These are phyloP conservation scores for Elsinoe arachidis DNA, from an alignment of 2,329 filamentous ascomycete genomes.

Conservation along the genomic window DNA sequence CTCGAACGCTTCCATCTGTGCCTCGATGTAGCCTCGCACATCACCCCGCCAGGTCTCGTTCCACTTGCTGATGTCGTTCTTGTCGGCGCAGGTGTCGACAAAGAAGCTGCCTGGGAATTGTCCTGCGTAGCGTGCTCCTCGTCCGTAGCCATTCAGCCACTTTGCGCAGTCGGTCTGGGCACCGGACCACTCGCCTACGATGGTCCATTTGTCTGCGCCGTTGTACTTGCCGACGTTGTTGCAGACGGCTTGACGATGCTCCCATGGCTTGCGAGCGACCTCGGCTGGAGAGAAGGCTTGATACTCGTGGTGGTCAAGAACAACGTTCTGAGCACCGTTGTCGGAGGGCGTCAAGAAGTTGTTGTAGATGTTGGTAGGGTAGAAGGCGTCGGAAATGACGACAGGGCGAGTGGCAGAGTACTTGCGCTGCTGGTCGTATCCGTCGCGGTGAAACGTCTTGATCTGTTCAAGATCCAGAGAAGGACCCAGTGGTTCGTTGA, in stretches of 20 bases:
- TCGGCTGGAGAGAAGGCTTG: constrained; percentile 50
- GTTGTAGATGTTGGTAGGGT: constrained; percentile 49
- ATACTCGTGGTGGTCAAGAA: constrained; percentile 62
- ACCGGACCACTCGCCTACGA: constrained; percentile 61
- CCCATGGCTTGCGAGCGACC: constrained; percentile 40
- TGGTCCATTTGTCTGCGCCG: constrained; percentile 54
- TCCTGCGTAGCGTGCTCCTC: constrained; percentile 54
- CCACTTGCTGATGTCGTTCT: constrained; percentile 43
- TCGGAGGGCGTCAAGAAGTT: constrained; percentile 47
- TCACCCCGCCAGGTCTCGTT: constrained; percentile 37
- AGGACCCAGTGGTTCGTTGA: constrained; percentile 49
- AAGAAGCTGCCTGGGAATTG: constrained; percentile 39
- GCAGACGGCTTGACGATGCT: constrained; percentile 51
- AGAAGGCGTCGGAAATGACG: constrained; percentile 53
- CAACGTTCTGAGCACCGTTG: constrained; percentile 43
- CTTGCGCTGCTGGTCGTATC: constrained; percentile 36
- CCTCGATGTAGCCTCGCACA: constrained; percentile 45
- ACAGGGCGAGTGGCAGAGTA: constrained; percentile 33
- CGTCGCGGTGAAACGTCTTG: constrained; percentile 48
- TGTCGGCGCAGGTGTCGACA: constrained; percentile 48
- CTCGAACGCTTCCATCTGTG: constrained; percentile 47
- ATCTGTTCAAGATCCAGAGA: constrained; percentile 37
- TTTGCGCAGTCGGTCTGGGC: constrained; percentile 55
- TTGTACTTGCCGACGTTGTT: constrained; percentile 41
- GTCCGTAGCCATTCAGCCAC: constrained; percentile 45